These are phyloP conservation scores for Rubroboletus pulcherrimus DNA, from an alignment of 768 basidiomycete genomes.

Conservation along the genomic window DNA sequence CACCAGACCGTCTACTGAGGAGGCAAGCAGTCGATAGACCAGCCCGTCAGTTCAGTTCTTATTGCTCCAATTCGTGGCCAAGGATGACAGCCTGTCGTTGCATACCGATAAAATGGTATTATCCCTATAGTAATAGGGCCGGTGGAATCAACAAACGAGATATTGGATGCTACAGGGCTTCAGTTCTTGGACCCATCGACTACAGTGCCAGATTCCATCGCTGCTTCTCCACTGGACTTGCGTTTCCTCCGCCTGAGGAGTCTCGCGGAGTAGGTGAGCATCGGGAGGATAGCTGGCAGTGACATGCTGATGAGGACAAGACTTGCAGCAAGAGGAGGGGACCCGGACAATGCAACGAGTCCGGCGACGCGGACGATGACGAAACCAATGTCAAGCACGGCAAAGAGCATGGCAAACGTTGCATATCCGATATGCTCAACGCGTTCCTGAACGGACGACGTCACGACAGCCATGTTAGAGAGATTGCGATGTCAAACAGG, in stretches of 20 bases:
- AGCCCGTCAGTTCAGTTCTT: neutral
- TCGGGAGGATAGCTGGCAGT: constrained; percentile 1
- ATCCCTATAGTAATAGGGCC: neutral
- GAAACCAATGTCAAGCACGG: constrained; percentile 20
- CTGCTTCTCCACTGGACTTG: neutral
- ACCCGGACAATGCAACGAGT: constrained; percentile 10
- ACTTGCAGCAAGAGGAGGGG: constrained; percentile 7
- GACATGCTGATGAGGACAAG: constrained; percentile 12
- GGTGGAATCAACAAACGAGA: neutral
- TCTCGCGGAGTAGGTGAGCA: neutral
- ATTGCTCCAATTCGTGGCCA: neutral
- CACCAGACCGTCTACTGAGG: no score
- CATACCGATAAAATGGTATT: neutral
- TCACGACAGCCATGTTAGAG: neutral
- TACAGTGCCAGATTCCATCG: neutral
- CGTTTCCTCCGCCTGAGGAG: neutral
- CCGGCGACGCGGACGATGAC: constrained; percentile 16
- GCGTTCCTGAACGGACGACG: constrained; percentile 6
- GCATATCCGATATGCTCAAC: constrained; percentile 11
- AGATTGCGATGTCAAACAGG: neutral
- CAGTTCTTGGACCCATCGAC: neutral
- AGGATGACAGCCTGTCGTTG: neutral
- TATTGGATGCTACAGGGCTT: neutral
- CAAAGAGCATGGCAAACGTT: constrained; percentile 15
- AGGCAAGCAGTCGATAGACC: no score